Evolutionary conservation across 1,284 basidiomycete genomes (phyloP), one percentile per base, ranked within the genome.

Genomic region (Ustilago esculenta): DNA sequence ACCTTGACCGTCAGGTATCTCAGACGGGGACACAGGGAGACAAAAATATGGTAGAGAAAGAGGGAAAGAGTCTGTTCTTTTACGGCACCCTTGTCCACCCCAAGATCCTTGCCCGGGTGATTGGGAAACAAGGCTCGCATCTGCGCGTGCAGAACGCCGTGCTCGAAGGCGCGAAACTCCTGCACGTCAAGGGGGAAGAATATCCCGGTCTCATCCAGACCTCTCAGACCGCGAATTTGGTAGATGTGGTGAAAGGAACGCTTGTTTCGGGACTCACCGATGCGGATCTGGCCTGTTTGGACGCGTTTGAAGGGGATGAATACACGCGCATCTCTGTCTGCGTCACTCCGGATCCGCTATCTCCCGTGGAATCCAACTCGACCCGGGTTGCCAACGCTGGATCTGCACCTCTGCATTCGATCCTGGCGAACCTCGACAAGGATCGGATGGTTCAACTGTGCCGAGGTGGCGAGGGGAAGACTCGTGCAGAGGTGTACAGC

Each of bases 31-130:
- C 23, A 32, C 12, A 39, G 34, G 7, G 9, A 15, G 14, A 17
- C 15, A 11, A 47, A 17, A 40, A 5, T 17, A 34, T 35, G 43
- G 24, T 43, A 33, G 23, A 37, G 24, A 21, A 12, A 3, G 9
- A 29, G 23, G 58, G 47, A 1, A 30, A 18, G 25, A 45, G 41
- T 11, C 3, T 76, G 53, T 73, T 76, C 55, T 76, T 76, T 47
- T 76, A 73, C 48, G 73, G 73, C 12, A 76, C 72, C 4, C 42
- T 76, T 1, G 72, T 76, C 10, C 73, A 76, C 51, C 73, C 73
- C 4, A 49, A 50, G 20, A 72, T 76, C 40, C 46, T 76, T 4
- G 33, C 64, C 2, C 33, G 68, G 0, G 68, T 76, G 5, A 73
- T 73, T 20, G 70, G 71, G 1, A 64, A 56, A 23, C 25, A 50